Evolutionary conservation across 179 eudicot species (phyloP), one percentile per base, ranked within the genome.

Genomic region (Pouteria campechiana): DNA sequence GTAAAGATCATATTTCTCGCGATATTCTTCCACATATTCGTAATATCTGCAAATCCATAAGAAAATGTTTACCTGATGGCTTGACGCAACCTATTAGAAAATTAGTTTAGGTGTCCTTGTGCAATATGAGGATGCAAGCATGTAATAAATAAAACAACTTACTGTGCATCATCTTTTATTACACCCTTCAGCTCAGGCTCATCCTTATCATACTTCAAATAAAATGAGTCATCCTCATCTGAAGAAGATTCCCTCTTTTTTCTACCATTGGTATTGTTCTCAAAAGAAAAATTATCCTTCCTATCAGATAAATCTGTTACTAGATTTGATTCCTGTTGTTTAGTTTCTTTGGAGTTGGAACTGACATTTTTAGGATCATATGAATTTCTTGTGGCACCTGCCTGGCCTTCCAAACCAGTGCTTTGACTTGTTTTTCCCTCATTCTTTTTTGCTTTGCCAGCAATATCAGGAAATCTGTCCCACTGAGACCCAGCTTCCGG

Each of bases 121-220:
- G n/a, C n/a, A n/a, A n/a, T n/a, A n/a, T n/a, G n/a, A 20, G 4
- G 32, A 41, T 25, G n/a, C 23, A 23, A 11, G 23, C 24, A 13
- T 13, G 25, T 13, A 19, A 7, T 40, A 36, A 18, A 32, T 46
- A 17, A 27, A 28, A 32, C 17, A 46, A 75, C 99, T 68, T 75
- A 92, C 99, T 92, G 88, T 13, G 69, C 50, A 33, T 60, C 37
- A 60, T 54, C 73, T 60, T 68, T 75, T 50, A 92, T 69, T 19
- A 96, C 88, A 15, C 80, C 96, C 69, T 83, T 92, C 39, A 87
- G 72, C 43, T 92, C 96, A 19, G 99, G 92, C 52, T 67, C 81
- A 45, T 79, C 81, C 64, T 83, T 92, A 35, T 92, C 96, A 72
- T 79, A 87, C 64, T 92, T 92, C 16, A 73, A 60, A 62, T 70